Evolutionary conservation across 2,329 filamentous ascomycete genomes (phyloP), one percentile per base, ranked within the genome.

Genomic region (Sporothrix protearum): DNA sequence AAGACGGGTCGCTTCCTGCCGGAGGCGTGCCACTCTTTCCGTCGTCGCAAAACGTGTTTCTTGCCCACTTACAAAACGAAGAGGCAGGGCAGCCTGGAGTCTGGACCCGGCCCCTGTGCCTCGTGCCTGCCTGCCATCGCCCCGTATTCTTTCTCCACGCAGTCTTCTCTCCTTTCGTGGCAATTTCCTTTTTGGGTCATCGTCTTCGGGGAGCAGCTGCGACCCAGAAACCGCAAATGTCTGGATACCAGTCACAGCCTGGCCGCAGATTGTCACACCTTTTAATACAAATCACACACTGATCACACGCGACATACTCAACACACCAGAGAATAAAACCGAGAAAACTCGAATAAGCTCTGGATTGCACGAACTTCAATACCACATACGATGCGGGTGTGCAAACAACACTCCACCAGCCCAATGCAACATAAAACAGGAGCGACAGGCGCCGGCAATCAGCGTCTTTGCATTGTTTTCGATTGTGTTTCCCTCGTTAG

Each of bases 1-100:
- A 64, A 22, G 59, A 45, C 36, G 67, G 67, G 19, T 42, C 67
- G 67, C 51, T 69, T 59, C 67, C 22, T 59, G n/a, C 67, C 67
- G 67, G 22, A 33, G 22, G 19, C 53, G 51, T 47, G 36, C 67
- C 67, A 57, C 67, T 42, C 67, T 47, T 33, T 68, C 45, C 33
- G 33, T 39, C 19, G 28, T 64, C 36, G 59, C 36, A 64, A 28
- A 64, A 19, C 59, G 59, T 42, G 36, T 63, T 30, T 61, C 55
- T 57, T 39, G 30, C 55, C 33, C 25, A 2, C 19, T 57, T 22
- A n/a, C 55, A 59, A 59, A 36, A 6, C 9, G 14, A 59, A 39
- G 16, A 42, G 63, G 16, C 25, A 67, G 25, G 42, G 16, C 10
- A 33, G 25, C 19, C 63, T 39, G 45, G 14, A 33, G 25, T 9